Evolutionary conservation across 2,329 filamentous ascomycete species (phyloP).

Genomic region (Beauveria sp.): DNA sequence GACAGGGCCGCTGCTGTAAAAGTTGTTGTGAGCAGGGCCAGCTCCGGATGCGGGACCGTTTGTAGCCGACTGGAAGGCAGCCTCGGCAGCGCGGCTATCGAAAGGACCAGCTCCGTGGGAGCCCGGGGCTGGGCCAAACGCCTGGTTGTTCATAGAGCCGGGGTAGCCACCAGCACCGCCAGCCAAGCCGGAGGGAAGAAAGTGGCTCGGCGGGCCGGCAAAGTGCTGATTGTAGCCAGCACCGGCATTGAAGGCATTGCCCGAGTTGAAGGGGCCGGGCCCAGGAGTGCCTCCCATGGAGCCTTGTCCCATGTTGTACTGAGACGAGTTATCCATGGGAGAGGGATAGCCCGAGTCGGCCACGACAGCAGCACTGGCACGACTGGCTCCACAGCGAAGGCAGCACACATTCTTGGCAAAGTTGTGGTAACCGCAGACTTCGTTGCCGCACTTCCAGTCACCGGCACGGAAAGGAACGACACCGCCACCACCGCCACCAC

Average conservation of each 20-base stretch:
- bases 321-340: slow-evolving; percentile 77
- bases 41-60: slow-evolving; percentile 67
- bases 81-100: slow-evolving; percentile 87
- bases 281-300: slow-evolving; percentile 82
- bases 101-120: slow-evolving; percentile 82
- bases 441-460: slow-evolving; percentile 98
- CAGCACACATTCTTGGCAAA: slow-evolving; percentile 99
- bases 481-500: slow-evolving; percentile 64
- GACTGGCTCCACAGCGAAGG: slow-evolving; percentile 89
- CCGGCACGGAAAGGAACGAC: slow-evolving; percentile 95
- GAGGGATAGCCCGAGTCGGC: slow-evolving; percentile 89
- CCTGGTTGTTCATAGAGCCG: slow-evolving; percentile 68
- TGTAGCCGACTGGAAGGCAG: slow-evolving; percentile 83
- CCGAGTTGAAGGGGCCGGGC: slow-evolving; percentile 66
- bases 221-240: slow-evolving; percentile 71
- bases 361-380: slow-evolving; percentile 87
- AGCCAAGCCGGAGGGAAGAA: slow-evolving; percentile 79
- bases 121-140: slow-evolving; percentile 64
- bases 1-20: slow-evolving; percentile 47
- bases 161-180: slow-evolving; percentile 64
- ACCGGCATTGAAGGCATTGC: slow-evolving; percentile 58
- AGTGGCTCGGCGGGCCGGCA: slow-evolving; percentile 79
- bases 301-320: slow-evolving; percentile 77
- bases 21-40: slow-evolving; percentile 58
- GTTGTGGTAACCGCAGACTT: slow-evolving; percentile 97